Conservation (phyloP, 176 grass and related monocot genomes). For the Tuctoria greenei region DNA sequence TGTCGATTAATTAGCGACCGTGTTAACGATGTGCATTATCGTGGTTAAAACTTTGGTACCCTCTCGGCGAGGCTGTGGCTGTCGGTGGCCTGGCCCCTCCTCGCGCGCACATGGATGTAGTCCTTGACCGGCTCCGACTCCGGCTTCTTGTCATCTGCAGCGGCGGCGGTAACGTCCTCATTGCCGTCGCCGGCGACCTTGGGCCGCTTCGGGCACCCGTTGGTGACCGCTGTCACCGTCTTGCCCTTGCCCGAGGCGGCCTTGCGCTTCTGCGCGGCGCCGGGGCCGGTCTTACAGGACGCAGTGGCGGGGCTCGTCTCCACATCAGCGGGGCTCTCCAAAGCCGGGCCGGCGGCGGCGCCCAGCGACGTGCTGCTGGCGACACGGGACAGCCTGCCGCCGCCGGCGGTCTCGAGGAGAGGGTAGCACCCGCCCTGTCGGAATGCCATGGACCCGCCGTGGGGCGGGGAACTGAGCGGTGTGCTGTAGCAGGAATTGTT, state of each 20-base stretch:
- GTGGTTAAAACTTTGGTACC: slow-evolving; percentile 24
- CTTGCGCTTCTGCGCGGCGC: slow-evolving; percentile 49
- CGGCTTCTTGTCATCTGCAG: background rate
- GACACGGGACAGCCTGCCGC: slow-evolving; percentile 42
- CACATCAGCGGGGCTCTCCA: too few relatives aligned
- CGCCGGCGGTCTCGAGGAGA: background rate
- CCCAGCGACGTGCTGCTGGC: slow-evolving; percentile 55
- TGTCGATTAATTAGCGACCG: background rate
- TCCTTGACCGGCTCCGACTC: slow-evolving; percentile 42
- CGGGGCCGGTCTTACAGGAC: background rate
- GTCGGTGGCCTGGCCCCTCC: slow-evolving; percentile 72
- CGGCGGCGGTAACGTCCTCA: background rate
- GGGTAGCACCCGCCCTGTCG: background rate
- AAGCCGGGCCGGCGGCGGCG: background rate
- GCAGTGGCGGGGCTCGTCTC: slow-evolving; percentile 13
- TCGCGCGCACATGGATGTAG: slow-evolving; percentile 71
- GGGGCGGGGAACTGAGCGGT: slow-evolving; percentile 59
- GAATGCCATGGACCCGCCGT: slow-evolving; percentile 1
- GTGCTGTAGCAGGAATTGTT: slow-evolving; percentile 67
- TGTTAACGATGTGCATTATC: background rate
- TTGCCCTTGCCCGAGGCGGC: slow-evolving; percentile 41
- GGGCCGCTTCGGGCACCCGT: slow-evolving; percentile 43
- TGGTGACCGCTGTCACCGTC: slow-evolving; percentile 17
- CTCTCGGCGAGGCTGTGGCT: slow-evolving; percentile 77
- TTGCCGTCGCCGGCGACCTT: slow-evolving; percentile 9